Conservation (phyloP, 2,329 filamentous ascomycete species). For the Cladobotryum protrusum region DNA sequence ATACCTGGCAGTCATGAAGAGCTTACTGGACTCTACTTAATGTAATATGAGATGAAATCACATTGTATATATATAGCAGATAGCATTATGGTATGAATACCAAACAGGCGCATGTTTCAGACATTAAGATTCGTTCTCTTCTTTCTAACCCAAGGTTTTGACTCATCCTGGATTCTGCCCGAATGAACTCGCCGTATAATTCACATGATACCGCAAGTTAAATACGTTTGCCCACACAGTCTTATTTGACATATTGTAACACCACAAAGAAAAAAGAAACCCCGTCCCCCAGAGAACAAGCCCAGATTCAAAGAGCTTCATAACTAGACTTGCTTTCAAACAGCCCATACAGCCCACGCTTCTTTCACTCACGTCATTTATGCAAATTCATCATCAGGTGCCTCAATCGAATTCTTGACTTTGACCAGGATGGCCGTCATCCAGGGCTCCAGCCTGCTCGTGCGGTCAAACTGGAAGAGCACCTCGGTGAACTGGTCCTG, state of each 20-base stretch:
- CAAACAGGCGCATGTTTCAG: too few relatives aligned
- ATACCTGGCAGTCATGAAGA: constrained; percentile 24
- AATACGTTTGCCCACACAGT: too few relatives aligned
- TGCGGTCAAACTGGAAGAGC: constrained; percentile 81
- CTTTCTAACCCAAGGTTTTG: too few relatives aligned
- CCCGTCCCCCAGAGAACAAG: neutral
- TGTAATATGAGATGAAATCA: neutral
- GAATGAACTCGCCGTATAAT: too few relatives aligned
- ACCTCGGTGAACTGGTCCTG: constrained; percentile 81
- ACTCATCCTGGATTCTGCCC: too few relatives aligned
- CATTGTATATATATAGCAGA: constrained; percentile 3
- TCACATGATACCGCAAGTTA: too few relatives aligned
- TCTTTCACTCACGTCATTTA: constrained; percentile 15
- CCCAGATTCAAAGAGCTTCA: neutral
- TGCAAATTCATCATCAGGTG: constrained; percentile 38
- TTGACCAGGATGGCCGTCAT: constrained; percentile 81
- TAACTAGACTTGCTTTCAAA: constrained; percentile 1
- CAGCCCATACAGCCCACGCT: too few relatives aligned
- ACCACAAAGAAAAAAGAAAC: neutral
- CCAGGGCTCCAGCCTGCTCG: constrained; percentile 95
- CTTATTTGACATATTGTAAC: neutral
- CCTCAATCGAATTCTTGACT: constrained; percentile 78
- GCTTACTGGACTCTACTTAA: neutral
- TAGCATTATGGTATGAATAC: constrained; percentile 1
- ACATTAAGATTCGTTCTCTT: too few relatives aligned